Conservation (phyloP, 75 land plant genomes). For the Azolla pinnata region DNA sequence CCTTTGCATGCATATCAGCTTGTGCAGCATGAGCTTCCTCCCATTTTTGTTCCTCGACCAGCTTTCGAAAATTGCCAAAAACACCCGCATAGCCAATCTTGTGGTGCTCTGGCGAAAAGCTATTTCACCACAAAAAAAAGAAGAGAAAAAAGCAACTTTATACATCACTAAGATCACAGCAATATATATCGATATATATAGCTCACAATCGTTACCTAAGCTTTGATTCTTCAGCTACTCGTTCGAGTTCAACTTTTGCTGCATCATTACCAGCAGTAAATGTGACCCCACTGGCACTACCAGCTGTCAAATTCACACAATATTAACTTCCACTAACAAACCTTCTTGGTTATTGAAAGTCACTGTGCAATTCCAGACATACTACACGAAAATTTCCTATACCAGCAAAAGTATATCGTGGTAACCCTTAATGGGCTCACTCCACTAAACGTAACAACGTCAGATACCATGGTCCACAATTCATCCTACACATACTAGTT, state of each 20-base stretch:
- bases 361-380: background rate
- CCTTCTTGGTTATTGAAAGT: background rate
- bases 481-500: too few species aligned
- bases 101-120: conserved; percentile 3
- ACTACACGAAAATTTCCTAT: background rate
- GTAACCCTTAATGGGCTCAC: too few species aligned
- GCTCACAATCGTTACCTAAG: background rate
- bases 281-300: background rate
- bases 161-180: background rate
- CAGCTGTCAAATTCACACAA: background rate
- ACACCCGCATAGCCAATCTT: conserved; percentile 5
- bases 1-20: background rate
- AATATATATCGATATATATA: background rate
- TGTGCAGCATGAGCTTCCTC: conserved; percentile 3
- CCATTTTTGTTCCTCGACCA: background rate
- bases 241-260: conserved; percentile 1
- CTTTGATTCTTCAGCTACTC: background rate
- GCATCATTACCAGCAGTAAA: background rate
- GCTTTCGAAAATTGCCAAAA: background rate
- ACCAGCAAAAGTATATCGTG: background rate
- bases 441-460: too few species aligned
- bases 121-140: background rate
- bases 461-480: too few species aligned
- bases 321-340: background rate
- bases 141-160: background rate